Base-by-base conservation (phyloP, 2,329 filamentous ascomycete species). In the Chalaropsis thielavioides region DNA sequence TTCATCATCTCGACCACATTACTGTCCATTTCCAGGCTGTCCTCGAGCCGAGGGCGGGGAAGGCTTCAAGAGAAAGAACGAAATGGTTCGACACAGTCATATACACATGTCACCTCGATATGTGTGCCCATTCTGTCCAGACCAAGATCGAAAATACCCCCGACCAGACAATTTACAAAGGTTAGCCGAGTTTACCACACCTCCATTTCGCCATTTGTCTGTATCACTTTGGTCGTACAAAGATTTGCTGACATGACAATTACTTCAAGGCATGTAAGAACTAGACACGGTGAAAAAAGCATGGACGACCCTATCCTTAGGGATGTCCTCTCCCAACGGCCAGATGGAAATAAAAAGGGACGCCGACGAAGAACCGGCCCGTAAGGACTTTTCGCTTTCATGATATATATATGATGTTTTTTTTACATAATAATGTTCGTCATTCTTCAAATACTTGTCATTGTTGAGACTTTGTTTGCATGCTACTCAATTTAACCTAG, bases 41-140 rank as follows among this genome's bases (percentile, higher is more conserved):
- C 77, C 83, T n/a, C 79, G 84, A 62, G 81, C 80, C 61, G 81
- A 85, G 71, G 80, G 81, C 1, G 85, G 85, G 3, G 85, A 84
- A 69, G 85, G 85, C 0, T 88, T 88, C 73, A 88, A 88, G 73
- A 79, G 85, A 66, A 88, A 87, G 72, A 88, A 88, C 69, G 85
- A 88, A 72, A 87, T 88, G 85, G 87, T 87, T 59, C 76, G 85
- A 35, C 85, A 88, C 71, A 92, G 92, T 0, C 81, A 97, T 2
- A 94, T 97, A 3, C 94, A 99, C 72, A 87, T 91, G 69, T 95
- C 90, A 7, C 94, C 94, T 0, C 92, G 92, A 67, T 99, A 97
- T 71, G 86, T 96, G 38, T 99, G 94, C 74, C 94, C 94, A 0
- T 97, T 96, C 72, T 99, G 94, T 74, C 89, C 90, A 0, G 91